Conservation (phyloP, 1,139 yeast species). For the Nakaseomyces nivariensis region DNA sequence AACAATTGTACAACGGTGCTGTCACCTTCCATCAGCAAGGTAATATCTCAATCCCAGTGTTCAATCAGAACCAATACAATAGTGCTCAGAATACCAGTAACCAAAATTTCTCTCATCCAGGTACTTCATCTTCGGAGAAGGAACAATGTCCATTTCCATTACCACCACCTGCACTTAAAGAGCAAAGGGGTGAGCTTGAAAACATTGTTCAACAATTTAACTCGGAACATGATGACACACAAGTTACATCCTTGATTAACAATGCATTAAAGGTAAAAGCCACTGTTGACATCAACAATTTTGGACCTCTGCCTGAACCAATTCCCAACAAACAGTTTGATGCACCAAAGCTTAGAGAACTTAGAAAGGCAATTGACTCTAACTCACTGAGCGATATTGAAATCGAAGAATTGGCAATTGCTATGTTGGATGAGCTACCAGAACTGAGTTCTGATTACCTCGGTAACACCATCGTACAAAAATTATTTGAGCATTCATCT, state of each 20-base stretch:
- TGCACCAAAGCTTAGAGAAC: constrained; percentile 66
- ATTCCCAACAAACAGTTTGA: constrained; percentile 59
- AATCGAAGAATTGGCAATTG: constrained; percentile 72
- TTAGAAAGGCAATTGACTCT: constrained; percentile 45
- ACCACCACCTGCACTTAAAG: constrained; percentile 26
- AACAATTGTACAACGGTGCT: constrained; percentile 28
- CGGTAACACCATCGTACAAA: constrained; percentile 94
- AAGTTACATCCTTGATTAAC: constrained; percentile 29
- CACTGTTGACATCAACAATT: constrained; percentile 34
- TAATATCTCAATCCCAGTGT: constrained; percentile 25
- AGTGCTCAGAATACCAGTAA: constrained; percentile 9
- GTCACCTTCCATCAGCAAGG: constrained; percentile 29
- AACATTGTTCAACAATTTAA: constrained; percentile 26
- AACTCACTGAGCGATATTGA: constrained; percentile 38
- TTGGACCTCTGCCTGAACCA: constrained; percentile 67
- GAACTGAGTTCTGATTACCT: constrained; percentile 86
- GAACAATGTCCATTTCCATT: constrained; percentile 29
- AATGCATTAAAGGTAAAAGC: constrained; percentile 34
- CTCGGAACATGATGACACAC: constrained; percentile 16
- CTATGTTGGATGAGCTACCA: constrained; percentile 84
- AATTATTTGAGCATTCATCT: constrained; percentile 65
- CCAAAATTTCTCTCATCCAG: constrained; percentile 14
- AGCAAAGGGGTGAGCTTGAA: constrained; percentile 13
- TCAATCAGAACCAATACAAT: constrained; percentile 11
- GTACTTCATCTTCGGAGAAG: constrained; percentile 17